These are phyloP conservation scores for Coemansia pectinata DNA, from an alignment of 192 early-diverging fungal genomes.

Conservation along the genomic window DNA sequence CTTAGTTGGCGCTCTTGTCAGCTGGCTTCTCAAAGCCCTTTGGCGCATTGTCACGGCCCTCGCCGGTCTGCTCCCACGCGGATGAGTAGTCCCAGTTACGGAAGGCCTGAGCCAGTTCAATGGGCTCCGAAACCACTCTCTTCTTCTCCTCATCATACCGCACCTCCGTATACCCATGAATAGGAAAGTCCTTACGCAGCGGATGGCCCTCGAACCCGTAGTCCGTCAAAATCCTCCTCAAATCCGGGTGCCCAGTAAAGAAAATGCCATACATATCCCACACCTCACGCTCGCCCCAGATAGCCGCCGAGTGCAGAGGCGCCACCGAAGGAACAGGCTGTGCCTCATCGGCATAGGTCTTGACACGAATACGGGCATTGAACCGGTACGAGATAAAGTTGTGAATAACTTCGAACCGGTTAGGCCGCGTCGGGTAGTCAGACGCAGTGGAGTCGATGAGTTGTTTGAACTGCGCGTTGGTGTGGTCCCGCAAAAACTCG, in stretches of 20 bases:
- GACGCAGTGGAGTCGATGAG: constrained; percentile 85
- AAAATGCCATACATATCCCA: constrained; percentile 99
- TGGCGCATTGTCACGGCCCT: constrained; percentile 56
- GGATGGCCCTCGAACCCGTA: constrained; percentile 98
- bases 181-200: constrained; percentile 96
- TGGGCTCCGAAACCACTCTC: constrained; percentile 92
- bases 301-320: constrained; percentile 77
- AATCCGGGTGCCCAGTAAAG: constrained; percentile 93
- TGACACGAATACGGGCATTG: constrained; percentile 94
- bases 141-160: constrained; percentile 99
- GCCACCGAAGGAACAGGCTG: constrained; percentile 88
- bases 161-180: constrained; percentile 98
- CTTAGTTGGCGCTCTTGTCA: background rate
- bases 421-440: constrained; percentile 86
- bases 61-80: constrained; percentile 90
- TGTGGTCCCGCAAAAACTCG: constrained; percentile 93
- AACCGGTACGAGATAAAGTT: constrained; percentile 82
- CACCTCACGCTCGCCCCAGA: constrained; percentile 98
- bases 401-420: constrained; percentile 98
- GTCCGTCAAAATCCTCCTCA: constrained; percentile 95
- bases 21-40: constrained; percentile 46
- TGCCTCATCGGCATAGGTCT: constrained; percentile 93
- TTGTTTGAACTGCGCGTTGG: constrained; percentile 90
- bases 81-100: constrained; percentile 94
- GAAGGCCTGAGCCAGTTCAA: constrained; percentile 95